Conservation (phyloP, 176 grass and related monocot genomes). For the Chloris gayana region DNA sequence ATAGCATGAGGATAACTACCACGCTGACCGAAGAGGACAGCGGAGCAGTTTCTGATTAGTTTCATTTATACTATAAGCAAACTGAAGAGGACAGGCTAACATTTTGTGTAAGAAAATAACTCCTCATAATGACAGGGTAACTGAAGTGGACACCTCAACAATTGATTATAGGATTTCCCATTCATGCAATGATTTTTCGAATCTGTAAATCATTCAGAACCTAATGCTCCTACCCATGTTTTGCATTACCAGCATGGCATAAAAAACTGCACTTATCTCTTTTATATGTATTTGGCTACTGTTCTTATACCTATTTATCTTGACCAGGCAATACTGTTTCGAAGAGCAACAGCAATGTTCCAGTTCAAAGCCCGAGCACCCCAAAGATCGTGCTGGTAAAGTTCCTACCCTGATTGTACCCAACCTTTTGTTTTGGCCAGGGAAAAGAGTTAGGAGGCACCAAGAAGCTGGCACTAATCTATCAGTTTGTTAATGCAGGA, state of each 20-base stretch:
- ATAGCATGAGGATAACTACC: slow-evolving; percentile 27
- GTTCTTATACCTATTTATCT: slow-evolving; percentile 20
- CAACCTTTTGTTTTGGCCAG: neutral
- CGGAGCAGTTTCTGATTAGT: slow-evolving; percentile 31
- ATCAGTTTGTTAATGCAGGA: slow-evolving; percentile 56
- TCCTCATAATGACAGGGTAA: slow-evolving; percentile 20
- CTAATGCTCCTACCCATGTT: slow-evolving; percentile 28
- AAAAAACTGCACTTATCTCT: neutral
- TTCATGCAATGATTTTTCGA: neutral
- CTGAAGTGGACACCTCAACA: slow-evolving; percentile 16
- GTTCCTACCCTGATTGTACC: slow-evolving; percentile 16
- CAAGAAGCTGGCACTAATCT: slow-evolving; percentile 31
- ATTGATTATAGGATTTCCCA: neutral
- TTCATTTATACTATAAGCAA: slow-evolving; percentile 16
- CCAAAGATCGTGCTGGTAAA: slow-evolving; percentile 74
- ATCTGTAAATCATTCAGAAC: neutral
- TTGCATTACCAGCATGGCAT: neutral
- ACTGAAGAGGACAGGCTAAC: slow-evolving; percentile 35
- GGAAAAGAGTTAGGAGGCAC: neutral
- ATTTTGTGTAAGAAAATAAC: neutral
- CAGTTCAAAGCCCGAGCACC: slow-evolving; percentile 51
- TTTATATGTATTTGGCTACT: slow-evolving; percentile 5
- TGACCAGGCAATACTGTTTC: slow-evolving; percentile 47
- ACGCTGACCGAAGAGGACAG: slow-evolving; percentile 31
- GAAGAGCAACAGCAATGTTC: slow-evolving; percentile 45